Percentiles rank a stretch among this genome's conserved stretches.
Conservation (phyloP, 768 basidiomycete genomes). For the Lactarius vividus region DNA sequence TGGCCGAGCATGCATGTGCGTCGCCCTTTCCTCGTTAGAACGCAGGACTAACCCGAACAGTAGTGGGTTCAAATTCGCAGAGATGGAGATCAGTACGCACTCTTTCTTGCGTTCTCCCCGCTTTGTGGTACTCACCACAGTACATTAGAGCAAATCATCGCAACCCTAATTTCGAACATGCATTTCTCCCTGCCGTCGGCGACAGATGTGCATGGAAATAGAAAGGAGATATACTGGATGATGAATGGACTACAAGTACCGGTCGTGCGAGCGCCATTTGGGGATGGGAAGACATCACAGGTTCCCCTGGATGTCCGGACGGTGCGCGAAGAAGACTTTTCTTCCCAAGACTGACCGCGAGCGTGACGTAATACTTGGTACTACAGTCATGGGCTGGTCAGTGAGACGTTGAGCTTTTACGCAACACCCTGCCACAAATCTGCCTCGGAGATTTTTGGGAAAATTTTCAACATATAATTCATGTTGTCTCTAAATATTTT, state of each 20-base stretch:
- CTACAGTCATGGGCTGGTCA: too few species aligned
- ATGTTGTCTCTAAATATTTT: too few species aligned
- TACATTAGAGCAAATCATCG: constrained; percentile 37
- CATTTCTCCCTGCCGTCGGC: constrained; percentile 37
- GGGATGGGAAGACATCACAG: constrained; percentile 36
- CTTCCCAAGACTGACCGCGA: neutral
- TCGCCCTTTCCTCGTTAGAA: neutral
- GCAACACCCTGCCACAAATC: too few species aligned
- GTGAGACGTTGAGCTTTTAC: too few species aligned
- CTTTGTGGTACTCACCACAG: neutral
- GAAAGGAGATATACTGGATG: constrained; percentile 40
- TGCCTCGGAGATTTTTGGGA: too few species aligned
- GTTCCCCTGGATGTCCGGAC: constrained; percentile 36
- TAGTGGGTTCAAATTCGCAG: neutral
- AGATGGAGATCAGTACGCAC: constrained; percentile 1
- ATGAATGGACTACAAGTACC: constrained; percentile 38
- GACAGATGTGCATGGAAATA: constrained; percentile 32
- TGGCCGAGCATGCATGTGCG: neutral
- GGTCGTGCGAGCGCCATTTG: constrained; percentile 37
- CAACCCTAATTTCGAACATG: constrained; percentile 36
- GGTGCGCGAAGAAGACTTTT: constrained; percentile 34
- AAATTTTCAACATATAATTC: too few species aligned
- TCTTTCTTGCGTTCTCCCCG: neutral
- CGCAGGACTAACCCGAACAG: neutral
- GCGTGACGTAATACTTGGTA: neutral